Evolutionary conservation across 2,329 filamentous ascomycete genomes (phyloP).

Genomic region (Cyclaneusma minus): DNA sequence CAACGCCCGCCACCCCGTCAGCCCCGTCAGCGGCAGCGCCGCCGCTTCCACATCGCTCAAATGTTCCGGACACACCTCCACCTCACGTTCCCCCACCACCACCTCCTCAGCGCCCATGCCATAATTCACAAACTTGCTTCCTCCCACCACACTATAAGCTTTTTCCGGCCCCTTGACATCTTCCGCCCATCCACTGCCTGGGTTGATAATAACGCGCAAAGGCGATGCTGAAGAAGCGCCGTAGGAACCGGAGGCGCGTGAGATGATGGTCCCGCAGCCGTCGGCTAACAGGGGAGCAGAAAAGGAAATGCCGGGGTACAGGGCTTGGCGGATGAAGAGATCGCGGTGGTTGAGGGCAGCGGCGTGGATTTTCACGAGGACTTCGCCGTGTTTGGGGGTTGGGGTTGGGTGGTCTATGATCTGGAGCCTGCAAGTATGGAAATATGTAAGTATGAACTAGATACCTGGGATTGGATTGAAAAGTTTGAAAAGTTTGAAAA

Average conservation of each 20-base stretch:
- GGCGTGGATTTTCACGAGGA: constrained; percentile 62
- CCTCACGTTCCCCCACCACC: constrained; percentile 50
- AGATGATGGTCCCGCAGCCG: constrained; percentile 60
- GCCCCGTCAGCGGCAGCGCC: constrained; percentile 66
- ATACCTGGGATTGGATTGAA: background rate
- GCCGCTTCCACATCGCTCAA: constrained; percentile 61
- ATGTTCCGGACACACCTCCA: constrained; percentile 63
- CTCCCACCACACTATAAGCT: constrained; percentile 52
- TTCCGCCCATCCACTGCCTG: constrained; percentile 62
- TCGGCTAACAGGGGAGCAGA: constrained; percentile 67
- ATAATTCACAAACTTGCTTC: constrained; percentile 43
- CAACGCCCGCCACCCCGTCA: constrained; percentile 80
- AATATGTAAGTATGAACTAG: no score
- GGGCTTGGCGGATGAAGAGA: constrained; percentile 80
- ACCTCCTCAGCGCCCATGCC: constrained; percentile 67
- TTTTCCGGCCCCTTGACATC: constrained; percentile 61
- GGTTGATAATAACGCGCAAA: constrained; percentile 64
- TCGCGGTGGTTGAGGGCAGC: constrained; percentile 90
- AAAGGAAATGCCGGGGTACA: constrained; percentile 79
- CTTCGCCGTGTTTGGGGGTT: constrained; percentile 45
- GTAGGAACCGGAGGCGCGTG: constrained; percentile 31
- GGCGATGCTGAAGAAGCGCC: constrained; percentile 35
- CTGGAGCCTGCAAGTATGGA: constrained; percentile 28
- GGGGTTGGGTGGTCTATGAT: constrained; percentile 47
- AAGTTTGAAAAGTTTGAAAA: constrained; percentile 2